Evolutionary conservation across 2,329 filamentous ascomycete genomes (phyloP).

Genomic region (Fusarium camptoceras): DNA sequence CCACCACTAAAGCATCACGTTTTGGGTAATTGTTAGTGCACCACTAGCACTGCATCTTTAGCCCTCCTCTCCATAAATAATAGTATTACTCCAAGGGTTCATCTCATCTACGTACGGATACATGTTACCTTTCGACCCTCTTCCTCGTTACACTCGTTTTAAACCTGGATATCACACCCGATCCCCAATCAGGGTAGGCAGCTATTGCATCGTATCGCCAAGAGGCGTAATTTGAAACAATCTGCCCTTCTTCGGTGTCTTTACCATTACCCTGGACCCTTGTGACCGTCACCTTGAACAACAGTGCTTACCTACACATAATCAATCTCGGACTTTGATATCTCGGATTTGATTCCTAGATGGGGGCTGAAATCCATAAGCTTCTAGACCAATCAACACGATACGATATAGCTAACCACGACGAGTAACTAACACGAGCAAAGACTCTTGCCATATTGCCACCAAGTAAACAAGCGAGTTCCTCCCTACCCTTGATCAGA

Average conservation of each 20-base stretch:
- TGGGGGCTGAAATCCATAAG: not conserved
- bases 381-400: not conserved
- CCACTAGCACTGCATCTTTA: slow-evolving; percentile 6
- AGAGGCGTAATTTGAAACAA: slow-evolving; percentile 31
- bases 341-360: not conserved
- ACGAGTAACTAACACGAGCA: slow-evolving; percentile 17
- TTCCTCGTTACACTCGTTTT: slow-evolving; percentile 22
- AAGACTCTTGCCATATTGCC: slow-evolving; percentile 5
- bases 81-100: slow-evolving; percentile 13
- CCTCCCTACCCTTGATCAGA: slow-evolving; percentile 27
- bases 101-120: slow-evolving; percentile 6
- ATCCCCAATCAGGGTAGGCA: not conserved
- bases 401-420: not conserved
- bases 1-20: slow-evolving; percentile 1
- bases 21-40: slow-evolving; percentile 8
- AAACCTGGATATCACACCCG: not conserved
- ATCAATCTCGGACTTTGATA: not conserved
- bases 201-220: not conserved
- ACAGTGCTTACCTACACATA: slow-evolving; percentile 8
- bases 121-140: slow-evolving; percentile 31
- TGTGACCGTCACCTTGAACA: slow-evolving; percentile 15
- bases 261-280: slow-evolving; percentile 14
- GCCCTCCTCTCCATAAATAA: slow-evolving; percentile 16
- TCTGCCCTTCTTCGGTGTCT: slow-evolving; percentile 19
- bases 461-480: not conserved